These are phyloP conservation scores for Posidonia oceanica DNA, from an alignment of 116 monocot genomes.

Conservation along the genomic window DNA sequence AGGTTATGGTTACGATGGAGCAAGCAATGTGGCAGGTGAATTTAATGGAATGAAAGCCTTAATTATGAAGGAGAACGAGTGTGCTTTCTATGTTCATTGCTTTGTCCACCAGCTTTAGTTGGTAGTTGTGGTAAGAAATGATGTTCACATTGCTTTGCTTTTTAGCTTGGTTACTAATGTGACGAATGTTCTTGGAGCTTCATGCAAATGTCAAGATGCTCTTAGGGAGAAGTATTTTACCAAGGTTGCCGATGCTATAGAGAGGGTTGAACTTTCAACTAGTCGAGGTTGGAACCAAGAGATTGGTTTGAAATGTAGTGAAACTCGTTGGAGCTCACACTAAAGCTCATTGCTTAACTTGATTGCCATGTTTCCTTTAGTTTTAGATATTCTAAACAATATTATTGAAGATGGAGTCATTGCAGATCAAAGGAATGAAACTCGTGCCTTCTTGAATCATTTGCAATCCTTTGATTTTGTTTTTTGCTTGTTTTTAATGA, in stretches of 20 bases:
- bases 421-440: background rate
- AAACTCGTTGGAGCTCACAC: constrained; percentile 7
- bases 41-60: constrained; percentile 13
- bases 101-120: constrained; percentile 15
- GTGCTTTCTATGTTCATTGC: constrained; percentile 15
- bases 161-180: background rate
- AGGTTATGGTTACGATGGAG: constrained; percentile 24
- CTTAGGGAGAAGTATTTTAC: background rate
- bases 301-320: background rate
- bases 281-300: constrained; percentile 12
- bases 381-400: background rate
- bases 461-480: constrained; percentile 4
- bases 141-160: background rate
- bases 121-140: background rate
- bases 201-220: constrained; percentile 2
- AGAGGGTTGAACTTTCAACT: constrained; percentile 1
- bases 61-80: constrained; percentile 8
- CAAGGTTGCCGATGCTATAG: background rate
- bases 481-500: constrained; percentile 11
- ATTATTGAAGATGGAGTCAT: constrained; percentile 2
- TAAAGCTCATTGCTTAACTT: background rate
- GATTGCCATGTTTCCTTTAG: constrained; percentile 3
- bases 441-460: background rate
- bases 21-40: constrained; percentile 14
- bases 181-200: background rate